These are phyloP conservation scores for Rubroboletus satanas DNA, from an alignment of 768 basidiomycete genomes.

Conservation along the genomic window DNA sequence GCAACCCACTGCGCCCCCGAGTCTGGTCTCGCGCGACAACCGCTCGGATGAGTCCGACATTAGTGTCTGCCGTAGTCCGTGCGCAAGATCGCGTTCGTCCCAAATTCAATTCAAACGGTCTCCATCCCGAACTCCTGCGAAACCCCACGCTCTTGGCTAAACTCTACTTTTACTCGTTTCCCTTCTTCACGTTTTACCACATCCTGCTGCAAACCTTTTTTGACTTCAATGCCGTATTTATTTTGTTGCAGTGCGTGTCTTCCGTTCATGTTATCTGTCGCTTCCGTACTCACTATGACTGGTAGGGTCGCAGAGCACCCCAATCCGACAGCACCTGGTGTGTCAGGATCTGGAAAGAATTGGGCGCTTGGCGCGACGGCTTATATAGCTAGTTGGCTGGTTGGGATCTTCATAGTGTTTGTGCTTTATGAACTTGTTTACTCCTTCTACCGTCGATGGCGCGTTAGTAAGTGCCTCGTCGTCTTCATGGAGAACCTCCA, in stretches of 20 bases:
- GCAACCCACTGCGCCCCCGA: conserved; percentile 39
- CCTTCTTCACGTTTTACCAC: conserved; percentile 68
- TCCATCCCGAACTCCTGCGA: conserved; percentile 66
- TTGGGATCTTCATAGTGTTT: conserved; percentile 70
- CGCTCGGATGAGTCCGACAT: conserved; percentile 40
- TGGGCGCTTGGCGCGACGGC: conserved; percentile 83
- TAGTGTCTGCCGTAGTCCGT: conserved; percentile 38
- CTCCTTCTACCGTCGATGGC: conserved; percentile 72
- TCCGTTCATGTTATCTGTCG: not conserved
- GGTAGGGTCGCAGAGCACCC: conserved; percentile 71
- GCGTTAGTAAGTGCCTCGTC: conserved; percentile 59
- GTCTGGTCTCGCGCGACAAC: conserved; percentile 60
- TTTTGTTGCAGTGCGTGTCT: conserved; percentile 71
- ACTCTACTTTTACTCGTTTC: conserved; percentile 65
- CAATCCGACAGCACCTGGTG: conserved; percentile 62
- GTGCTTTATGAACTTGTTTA: conserved; percentile 75
- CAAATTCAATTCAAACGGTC: conserved; percentile 59
- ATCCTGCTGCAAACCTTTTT: conserved; percentile 77
- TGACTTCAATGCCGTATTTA: conserved; percentile 85
- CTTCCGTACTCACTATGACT: conserved; percentile 11
- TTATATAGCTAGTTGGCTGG: conserved; percentile 77
- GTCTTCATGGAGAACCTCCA: conserved; percentile 11
- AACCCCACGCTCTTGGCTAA: conserved; percentile 53
- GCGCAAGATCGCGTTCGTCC: conserved; percentile 44
- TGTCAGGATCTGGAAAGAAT: conserved; percentile 66